Conservation (phyloP, 2,329 filamentous ascomycete species). For the Aspergillus sp. region DNA sequence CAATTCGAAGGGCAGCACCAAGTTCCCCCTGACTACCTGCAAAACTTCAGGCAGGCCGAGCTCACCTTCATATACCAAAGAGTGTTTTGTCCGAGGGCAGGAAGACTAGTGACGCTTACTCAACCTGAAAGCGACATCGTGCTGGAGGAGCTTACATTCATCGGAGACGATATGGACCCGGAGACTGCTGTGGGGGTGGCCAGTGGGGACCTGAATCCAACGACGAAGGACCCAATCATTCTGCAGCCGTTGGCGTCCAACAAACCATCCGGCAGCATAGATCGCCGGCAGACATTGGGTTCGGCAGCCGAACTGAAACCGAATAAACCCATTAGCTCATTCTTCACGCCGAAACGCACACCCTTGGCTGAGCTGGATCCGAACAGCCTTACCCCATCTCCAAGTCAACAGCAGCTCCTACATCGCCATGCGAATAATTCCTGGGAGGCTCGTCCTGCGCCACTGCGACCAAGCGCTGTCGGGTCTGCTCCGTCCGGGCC, state of each 20-base stretch:
- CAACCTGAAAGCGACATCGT: conserved; percentile 54
- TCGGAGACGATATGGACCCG: conserved; percentile 63
- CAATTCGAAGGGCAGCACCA: conserved; percentile 81
- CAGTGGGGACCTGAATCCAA: conserved; percentile 74
- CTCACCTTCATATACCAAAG: conserved; percentile 89
- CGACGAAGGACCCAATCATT: conserved; percentile 61
- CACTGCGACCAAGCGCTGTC: conserved; percentile 25
- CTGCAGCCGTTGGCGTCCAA: conserved; percentile 25
- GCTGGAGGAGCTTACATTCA: conserved; percentile 65
- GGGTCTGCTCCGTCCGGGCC: conserved; percentile 29
- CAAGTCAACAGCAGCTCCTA: conserved; percentile 52
- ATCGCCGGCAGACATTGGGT: conserved; percentile 32
- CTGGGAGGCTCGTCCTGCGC: conserved; percentile 47
- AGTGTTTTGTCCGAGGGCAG: conserved; percentile 72
- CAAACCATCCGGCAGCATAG: conserved; percentile 26
- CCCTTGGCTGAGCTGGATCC: conserved; percentile 59
- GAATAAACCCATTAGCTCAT: conserved; percentile 53
- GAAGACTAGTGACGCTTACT: conserved; percentile 66
- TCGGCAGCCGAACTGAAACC: conserved; percentile 48
- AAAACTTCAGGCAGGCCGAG: conserved; percentile 76
- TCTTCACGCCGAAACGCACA: conserved; percentile 55
- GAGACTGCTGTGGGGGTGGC: conserved; percentile 66
- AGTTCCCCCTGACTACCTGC: conserved; percentile 71
- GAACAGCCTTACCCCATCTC: conserved; percentile 58
- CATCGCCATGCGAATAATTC: conserved; percentile 44